Base-by-base conservation (phyloP, 1,139 yeast species). In the Taphrina confusa region DNA sequence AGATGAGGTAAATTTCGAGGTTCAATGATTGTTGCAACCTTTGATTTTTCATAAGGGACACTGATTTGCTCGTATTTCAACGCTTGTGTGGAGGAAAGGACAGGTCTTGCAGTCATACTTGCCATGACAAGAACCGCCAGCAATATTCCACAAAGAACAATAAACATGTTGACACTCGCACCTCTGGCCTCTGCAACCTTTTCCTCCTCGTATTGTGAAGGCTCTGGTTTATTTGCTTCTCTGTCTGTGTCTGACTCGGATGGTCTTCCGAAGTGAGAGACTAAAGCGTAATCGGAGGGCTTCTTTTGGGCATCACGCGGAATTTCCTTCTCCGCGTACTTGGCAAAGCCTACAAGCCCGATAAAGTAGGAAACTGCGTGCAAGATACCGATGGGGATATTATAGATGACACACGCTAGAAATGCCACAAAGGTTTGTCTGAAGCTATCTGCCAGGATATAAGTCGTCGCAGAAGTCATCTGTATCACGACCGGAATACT, bases 51-150 rank as follows among this genome's bases (percentile, higher is more conserved):
- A 45, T 54, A 54, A 2, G 58, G 44, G 33, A 54, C 51, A 6
- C n/a, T 16, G 33, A 23, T 34, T 27, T 42, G 34, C 23, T 31
- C 42, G 31, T 47, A 47, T 6, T 20, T 47, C 12, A 47, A 11
- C 8, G 52, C 52, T 14, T 47, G 52, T 12, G 39, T 30, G 4
- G 52, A 22, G 2, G 52, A 47, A 8, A 47, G 40, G 20, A 47
- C 42, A 12, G 58, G 58, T n/a, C 31, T 18, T 4, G 56, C 30
- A 23, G 58, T 42, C 58, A 52, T 52, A 16, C 58, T 52, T 4
- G 58, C 58, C n/a, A 34, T 42, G 42, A 52, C 58, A 2, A 52
- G 44, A 11, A 52, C 58, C 5, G 50, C 58, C 31, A 52, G 18
- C 25, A 52, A 1, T 23, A 52, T 18, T 18, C 50, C 58, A 23